Evolutionary conservation across 306 rosid genomes (phyloP).

Genomic region (Vigna nakashimae): DNA sequence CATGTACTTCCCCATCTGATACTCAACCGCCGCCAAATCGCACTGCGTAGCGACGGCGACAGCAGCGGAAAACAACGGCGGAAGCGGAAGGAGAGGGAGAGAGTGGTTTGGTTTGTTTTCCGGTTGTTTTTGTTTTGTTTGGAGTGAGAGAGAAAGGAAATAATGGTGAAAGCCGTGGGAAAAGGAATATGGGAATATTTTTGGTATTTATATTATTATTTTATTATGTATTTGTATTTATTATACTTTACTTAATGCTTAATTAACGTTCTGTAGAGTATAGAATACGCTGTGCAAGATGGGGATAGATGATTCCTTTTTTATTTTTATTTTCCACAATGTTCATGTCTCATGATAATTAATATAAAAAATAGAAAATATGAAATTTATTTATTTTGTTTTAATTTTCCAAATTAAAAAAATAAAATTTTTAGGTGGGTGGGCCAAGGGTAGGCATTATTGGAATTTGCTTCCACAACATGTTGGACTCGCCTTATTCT

Average conservation of each 20-base stretch:
- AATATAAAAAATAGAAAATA: neutral
- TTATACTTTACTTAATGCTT: slow-evolving; percentile 3
- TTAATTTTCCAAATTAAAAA: neutral
- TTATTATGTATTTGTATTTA: neutral
- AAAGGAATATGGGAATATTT: slow-evolving; percentile 20
- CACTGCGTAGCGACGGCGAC: neutral
- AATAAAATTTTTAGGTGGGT: neutral
- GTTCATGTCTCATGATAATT: neutral
- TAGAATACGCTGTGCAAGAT: neutral
- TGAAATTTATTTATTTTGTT: neutral
- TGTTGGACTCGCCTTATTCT: neutral
- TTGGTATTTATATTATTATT: slow-evolving; percentile 30
- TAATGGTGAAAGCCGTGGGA: neutral
- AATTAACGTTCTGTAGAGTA: neutral
- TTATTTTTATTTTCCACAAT: neutral
- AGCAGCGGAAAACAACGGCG: slow-evolving; percentile 5
- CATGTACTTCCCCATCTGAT: slow-evolving; percentile 89
- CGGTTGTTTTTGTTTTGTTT: slow-evolving; percentile 39
- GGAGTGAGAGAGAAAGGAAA: neutral
- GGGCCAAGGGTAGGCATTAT: neutral
- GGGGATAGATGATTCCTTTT: neutral
- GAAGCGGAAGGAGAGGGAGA: neutral
- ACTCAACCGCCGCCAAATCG: neutral
- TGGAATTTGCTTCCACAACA: neutral
- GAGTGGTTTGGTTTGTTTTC: slow-evolving; percentile 12